A percentile compares a stretch with the other conserved stretches of the same genome.
These are phyloP conservation scores for Diaporthe sp. DNA, from an alignment of 2,329 filamentous ascomycete genomes.

Conservation along the genomic window DNA sequence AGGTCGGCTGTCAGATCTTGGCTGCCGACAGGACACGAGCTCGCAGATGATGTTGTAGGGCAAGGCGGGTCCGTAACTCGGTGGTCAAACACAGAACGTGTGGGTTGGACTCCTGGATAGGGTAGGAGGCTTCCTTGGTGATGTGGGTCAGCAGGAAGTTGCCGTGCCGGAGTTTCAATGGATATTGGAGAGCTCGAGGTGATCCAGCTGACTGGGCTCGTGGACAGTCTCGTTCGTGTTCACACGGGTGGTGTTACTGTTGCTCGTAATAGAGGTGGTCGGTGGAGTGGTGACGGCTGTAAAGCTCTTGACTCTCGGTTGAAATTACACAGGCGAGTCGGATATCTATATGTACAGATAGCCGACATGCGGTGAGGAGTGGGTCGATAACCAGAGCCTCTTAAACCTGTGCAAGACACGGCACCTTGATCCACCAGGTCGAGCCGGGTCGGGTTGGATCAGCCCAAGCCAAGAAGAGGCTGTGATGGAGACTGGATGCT, in stretches of 20 bases:
- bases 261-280: background rate
- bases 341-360: slow-evolving; percentile 1
- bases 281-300: background rate
- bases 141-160: background rate
- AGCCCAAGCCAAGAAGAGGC: background rate
- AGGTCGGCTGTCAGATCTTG: background rate
- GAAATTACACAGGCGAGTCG: background rate
- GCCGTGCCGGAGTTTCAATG: background rate
- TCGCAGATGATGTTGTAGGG: background rate
- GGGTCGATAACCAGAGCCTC: background rate
- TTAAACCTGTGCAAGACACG: background rate
- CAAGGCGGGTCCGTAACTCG: background rate
- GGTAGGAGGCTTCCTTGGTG: background rate
- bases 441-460: background rate
- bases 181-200: background rate
- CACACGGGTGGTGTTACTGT: background rate
- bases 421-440: slow-evolving; percentile 3
- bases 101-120: background rate
- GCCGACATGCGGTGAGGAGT: slow-evolving; percentile 17
- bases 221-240: background rate
- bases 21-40: background rate
- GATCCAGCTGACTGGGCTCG: background rate
- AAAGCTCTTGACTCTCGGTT: background rate
- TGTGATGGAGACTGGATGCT: background rate
- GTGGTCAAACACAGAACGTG: slow-evolving; percentile 1